These are phyloP conservation scores for Nicotiana paniculata DNA, from an alignment of 257 asterid genomes.

Conservation along the genomic window DNA sequence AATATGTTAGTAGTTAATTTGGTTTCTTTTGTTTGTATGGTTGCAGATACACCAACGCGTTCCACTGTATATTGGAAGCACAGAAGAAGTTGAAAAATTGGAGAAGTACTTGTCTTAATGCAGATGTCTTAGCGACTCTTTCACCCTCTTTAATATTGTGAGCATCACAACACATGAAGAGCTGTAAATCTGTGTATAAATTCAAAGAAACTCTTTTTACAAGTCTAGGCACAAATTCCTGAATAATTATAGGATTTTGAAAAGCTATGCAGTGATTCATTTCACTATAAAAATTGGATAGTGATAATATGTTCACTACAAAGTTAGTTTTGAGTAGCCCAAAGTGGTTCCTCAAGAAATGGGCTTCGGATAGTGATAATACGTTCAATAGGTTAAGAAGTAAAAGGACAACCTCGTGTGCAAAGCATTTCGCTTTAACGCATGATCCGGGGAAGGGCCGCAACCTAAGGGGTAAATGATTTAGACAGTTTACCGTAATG, in stretches of 20 bases:
- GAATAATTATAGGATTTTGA: background rate
- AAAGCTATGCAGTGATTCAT: background rate
- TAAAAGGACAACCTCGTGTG: too few species aligned
- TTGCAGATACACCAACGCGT: constrained; percentile 78
- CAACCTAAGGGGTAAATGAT: too few species aligned
- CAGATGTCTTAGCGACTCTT: background rate
- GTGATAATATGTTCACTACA: background rate
- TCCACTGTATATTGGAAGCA: constrained; percentile 83
- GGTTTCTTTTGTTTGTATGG: background rate
- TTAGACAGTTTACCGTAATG: too few species aligned
- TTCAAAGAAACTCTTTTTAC: background rate
- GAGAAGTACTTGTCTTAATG: constrained; percentile 68
- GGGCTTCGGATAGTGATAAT: background rate
- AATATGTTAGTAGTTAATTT: background rate
- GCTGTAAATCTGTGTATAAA: too few species aligned
- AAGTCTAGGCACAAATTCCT: background rate
- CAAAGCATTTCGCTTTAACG: too few species aligned
- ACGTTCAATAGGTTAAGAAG: background rate
- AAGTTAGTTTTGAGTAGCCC: background rate
- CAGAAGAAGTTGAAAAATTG: constrained; percentile 79
- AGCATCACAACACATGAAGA: background rate
- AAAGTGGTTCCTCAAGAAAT: background rate
- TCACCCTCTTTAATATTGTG: background rate
- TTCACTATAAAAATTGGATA: background rate
- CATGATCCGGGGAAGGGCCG: too few species aligned